Evolutionary conservation across 1,139 yeast genomes (phyloP).

Genomic region (Geotrichum fermentans): DNA sequence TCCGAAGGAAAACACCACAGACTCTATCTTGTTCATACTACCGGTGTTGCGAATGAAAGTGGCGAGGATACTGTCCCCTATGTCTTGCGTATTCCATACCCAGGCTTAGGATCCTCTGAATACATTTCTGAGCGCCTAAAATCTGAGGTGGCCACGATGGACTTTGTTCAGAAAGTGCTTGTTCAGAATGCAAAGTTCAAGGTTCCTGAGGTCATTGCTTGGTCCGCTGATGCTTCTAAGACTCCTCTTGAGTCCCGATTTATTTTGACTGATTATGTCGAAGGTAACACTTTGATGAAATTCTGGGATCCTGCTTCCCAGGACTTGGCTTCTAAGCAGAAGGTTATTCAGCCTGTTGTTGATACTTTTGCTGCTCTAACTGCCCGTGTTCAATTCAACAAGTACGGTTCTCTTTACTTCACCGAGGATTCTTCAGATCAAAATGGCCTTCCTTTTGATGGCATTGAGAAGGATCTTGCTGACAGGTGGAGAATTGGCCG

Average conservation of each 20-base stretch:
- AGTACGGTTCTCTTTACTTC: constrained; percentile 79
- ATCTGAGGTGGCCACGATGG: constrained; percentile 91
- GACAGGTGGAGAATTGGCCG: constrained; percentile 90
- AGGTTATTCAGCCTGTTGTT: constrained; percentile 38
- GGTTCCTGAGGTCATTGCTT: constrained; percentile 68
- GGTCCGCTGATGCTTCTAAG: constrained; percentile 51
- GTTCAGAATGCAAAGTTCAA: constrained; percentile 34
- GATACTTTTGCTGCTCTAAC: constrained; percentile 33
- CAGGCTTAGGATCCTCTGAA: constrained; percentile 50
- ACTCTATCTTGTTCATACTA: constrained; percentile 53
- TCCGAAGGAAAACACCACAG: constrained; percentile 95
- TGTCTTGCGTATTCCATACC: constrained; percentile 79
- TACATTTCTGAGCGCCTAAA: constrained; percentile 64
- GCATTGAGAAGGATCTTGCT: constrained; percentile 48
- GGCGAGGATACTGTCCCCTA: constrained; percentile 35
- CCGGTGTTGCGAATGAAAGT: constrained; percentile 15
- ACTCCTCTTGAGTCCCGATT: constrained; percentile 70
- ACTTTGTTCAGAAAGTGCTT: constrained; percentile 53
- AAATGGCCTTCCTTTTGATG: constrained; percentile 57
- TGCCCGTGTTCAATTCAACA: constrained; percentile 50
- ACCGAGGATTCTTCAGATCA: constrained; percentile 49
- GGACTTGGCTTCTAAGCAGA: constrained; percentile 44
- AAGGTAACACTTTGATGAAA: constrained; percentile 79
- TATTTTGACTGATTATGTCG: constrained; percentile 70
- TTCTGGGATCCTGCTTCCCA: constrained; percentile 78